Conservation (phyloP, 345 rosid genomes). For the Citrus hindsii region DNA sequence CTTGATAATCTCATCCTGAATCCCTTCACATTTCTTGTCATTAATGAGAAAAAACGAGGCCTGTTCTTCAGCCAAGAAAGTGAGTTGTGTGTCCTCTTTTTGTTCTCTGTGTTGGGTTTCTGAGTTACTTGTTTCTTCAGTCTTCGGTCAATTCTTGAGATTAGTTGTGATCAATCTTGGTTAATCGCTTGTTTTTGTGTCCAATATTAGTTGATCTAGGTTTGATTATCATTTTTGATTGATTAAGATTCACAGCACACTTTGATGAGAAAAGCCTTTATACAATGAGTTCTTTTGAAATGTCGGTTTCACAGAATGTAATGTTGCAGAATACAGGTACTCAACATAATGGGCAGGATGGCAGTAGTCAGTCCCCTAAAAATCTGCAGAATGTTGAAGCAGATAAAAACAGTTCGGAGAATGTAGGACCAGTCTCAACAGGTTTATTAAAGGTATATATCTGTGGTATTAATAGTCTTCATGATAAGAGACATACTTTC, state of each 20-base stretch:
- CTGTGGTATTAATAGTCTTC: neutral
- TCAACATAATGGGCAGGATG: constrained; percentile 1
- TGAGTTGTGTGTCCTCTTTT: neutral
- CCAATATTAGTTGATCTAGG: neutral
- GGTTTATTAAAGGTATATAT: constrained; percentile 4
- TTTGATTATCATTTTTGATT: neutral
- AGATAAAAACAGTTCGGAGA: constrained; percentile 2
- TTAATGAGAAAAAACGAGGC: neutral
- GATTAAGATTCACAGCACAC: neutral
- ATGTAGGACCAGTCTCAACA: neutral
- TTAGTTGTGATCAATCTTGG: neutral
- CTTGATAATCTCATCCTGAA: neutral
- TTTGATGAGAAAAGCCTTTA: neutral
- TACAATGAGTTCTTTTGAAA: neutral
- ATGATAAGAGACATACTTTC: neutral
- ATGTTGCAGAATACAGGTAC: constrained; percentile 21
- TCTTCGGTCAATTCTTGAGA: neutral
- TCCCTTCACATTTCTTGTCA: neutral
- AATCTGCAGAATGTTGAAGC: constrained; percentile 3
- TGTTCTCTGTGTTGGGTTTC: neutral
- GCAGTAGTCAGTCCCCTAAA: constrained; percentile 6
- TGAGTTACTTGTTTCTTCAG: neutral
- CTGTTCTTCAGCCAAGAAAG: neutral
- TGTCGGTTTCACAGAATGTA: neutral
- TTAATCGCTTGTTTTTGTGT: too few species aligned